Evolutionary conservation across 129 eudicot species (phyloP).

Genomic region (Kitagawia praeruptora): DNA sequence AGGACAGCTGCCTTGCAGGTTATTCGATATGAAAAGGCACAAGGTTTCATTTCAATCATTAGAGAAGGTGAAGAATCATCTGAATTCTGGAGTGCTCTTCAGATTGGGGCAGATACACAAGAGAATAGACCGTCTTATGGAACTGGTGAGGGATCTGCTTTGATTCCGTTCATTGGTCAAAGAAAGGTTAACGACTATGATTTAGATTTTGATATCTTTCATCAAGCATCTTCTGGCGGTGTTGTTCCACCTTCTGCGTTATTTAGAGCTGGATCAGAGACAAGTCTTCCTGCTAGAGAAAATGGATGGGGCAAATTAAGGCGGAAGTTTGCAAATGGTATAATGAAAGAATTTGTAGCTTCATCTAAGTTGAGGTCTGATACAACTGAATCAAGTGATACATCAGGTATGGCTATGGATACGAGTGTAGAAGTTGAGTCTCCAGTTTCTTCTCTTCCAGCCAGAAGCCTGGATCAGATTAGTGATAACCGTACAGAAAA

Average conservation of each 20-base stretch:
- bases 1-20: slow-evolving; percentile 75
- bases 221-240: slow-evolving; percentile 65
- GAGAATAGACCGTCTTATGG: not conserved
- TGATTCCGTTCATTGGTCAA: slow-evolving; percentile 11
- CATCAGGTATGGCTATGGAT: slow-evolving; percentile 5
- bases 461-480: slow-evolving; percentile 21
- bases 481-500: slow-evolving; percentile 24
- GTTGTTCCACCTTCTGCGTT: slow-evolving; percentile 75
- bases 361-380: slow-evolving; percentile 20
- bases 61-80: slow-evolving; percentile 76
- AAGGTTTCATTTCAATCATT: slow-evolving; percentile 42
- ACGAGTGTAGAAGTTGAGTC: slow-evolving; percentile 23
- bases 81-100: slow-evolving; percentile 69
- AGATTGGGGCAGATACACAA: slow-evolving; percentile 14
- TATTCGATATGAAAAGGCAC: slow-evolving; percentile 70
- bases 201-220: slow-evolving; percentile 71
- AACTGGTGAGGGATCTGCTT: not conserved
- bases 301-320: slow-evolving; percentile 81
- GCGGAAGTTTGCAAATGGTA: slow-evolving; percentile 60
- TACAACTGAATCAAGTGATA: slow-evolving; percentile 1
- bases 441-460: slow-evolving; percentile 26
- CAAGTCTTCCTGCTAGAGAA: slow-evolving; percentile 67
- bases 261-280: slow-evolving; percentile 49
- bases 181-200: slow-evolving; percentile 64
- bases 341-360: slow-evolving; percentile 56